phyloP scores from a whole-genome alignment of 2,329 filamentous ascomycete species.

The Didymella pomorum region DNA sequence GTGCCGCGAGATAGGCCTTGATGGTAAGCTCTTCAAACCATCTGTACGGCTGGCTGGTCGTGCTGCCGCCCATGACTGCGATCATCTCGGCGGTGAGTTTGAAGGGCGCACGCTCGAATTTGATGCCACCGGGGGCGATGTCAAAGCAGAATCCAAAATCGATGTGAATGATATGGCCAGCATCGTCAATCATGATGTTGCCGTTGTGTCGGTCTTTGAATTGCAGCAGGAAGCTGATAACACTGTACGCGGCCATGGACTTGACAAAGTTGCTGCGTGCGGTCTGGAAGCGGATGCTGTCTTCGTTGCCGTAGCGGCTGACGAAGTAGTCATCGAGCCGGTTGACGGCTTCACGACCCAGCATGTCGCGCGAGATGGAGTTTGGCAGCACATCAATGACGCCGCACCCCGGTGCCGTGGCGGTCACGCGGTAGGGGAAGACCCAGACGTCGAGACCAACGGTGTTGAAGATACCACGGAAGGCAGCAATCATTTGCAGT shows the following conservation, averaged over 20 bases:
- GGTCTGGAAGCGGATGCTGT: slow-evolving; percentile 92
- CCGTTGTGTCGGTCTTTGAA: slow-evolving; percentile 99
- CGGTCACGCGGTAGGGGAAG: slow-evolving; percentile 95
- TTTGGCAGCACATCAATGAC: slow-evolving; percentile 98
- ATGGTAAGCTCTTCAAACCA: slow-evolving; percentile 97
- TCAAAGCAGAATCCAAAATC: slow-evolving; percentile 99
- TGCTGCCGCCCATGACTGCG: slow-evolving; percentile 92
- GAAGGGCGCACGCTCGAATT: slow-evolving; percentile 97
- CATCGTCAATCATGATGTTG: slow-evolving; percentile 99
- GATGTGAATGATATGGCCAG: slow-evolving; percentile 96
- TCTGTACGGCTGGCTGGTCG: slow-evolving; percentile 84
- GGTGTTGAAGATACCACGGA: slow-evolving; percentile 94
- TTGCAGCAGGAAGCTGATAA: slow-evolving; percentile 95
- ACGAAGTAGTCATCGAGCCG: slow-evolving; percentile 98
- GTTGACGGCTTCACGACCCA: slow-evolving; percentile 96
- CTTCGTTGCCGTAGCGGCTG: slow-evolving; percentile 95
- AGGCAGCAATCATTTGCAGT: slow-evolving; percentile 96
- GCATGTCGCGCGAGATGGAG: slow-evolving; percentile 97
- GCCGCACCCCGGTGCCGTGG: slow-evolving; percentile 94
- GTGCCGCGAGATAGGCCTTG: slow-evolving; percentile 89
- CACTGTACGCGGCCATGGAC: slow-evolving; percentile 97
- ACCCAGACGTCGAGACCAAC: slow-evolving; percentile 97
- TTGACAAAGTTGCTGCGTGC: slow-evolving; percentile 98
- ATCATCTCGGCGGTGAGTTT: slow-evolving; percentile 98
- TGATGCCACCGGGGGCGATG: slow-evolving; percentile 94